Evolutionary conservation across 306 rosid species (phyloP).

Genomic region (Quercus aquifolioides): DNA sequence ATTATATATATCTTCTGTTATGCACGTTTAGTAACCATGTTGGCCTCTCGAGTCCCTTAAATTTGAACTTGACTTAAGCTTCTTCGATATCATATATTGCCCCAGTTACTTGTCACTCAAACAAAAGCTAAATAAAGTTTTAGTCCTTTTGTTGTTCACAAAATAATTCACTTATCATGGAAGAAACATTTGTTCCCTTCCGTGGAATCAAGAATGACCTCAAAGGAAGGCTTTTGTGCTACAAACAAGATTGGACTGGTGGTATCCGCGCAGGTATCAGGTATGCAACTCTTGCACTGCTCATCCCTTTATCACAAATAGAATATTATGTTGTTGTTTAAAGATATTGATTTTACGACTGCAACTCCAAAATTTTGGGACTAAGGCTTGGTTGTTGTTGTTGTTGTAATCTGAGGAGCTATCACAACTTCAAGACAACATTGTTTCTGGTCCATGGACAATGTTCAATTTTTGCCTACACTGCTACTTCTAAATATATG

Average conservation of each 20-base stretch:
- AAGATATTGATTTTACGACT: constrained; percentile 14
- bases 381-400: too few relatives aligned
- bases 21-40: constrained; percentile 34
- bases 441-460: not conserved
- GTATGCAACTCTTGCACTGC: constrained; percentile 39
- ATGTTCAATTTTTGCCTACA: not conserved
- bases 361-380: not conserved
- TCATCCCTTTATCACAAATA: not conserved
- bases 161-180: constrained; percentile 48
- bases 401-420: not conserved
- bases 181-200: constrained; percentile 93
- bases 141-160: constrained; percentile 28
- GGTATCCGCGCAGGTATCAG: constrained; percentile 75
- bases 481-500: not conserved
- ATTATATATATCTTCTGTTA: constrained; percentile 5
- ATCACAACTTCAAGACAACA: not conserved
- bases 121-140: constrained; percentile 19
- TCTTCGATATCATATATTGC: constrained; percentile 26
- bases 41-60: constrained; percentile 54
- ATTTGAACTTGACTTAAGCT: constrained; percentile 20
- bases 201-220: constrained; percentile 92
- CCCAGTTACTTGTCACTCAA: constrained; percentile 18
- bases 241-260: constrained; percentile 90
- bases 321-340: not conserved
- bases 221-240: constrained; percentile 77